phyloP scores from a whole-genome alignment of 176 grass and related monocot genomes.

The Themeda triandra region DNA sequence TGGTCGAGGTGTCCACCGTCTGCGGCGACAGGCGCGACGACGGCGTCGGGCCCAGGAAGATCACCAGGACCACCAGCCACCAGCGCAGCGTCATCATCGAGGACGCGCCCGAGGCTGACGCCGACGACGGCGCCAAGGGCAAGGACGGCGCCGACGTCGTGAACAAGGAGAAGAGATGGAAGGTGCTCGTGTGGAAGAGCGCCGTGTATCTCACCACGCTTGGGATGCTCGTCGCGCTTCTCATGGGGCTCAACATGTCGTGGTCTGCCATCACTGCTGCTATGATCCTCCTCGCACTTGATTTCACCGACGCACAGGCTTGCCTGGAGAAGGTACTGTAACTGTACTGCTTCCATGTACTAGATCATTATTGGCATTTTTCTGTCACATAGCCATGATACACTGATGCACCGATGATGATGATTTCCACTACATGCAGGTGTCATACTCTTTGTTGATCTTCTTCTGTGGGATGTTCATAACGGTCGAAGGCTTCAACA shows the following conservation, averaged over 20 bases:
- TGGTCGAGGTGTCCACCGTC: constrained; percentile 53
- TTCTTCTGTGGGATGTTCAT: constrained; percentile 99
- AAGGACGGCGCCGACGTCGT: constrained; percentile 13
- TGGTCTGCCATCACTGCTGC: constrained; percentile 92
- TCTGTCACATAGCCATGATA: neutral
- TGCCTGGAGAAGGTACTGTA: constrained; percentile 82
- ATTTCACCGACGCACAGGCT: constrained; percentile 87
- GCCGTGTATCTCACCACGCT: constrained; percentile 79
- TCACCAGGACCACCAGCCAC: constrained; percentile 49
- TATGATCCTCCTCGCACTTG: constrained; percentile 76
- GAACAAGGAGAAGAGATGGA: constrained; percentile 51
- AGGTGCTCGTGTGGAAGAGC: constrained; percentile 66
- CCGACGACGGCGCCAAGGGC: constrained; percentile 8
- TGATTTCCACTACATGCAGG: constrained; percentile 44
- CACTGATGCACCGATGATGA: neutral
- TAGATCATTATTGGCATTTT: neutral
- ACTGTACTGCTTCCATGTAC: neutral
- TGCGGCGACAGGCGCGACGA: constrained; percentile 31
- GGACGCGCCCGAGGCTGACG: constrained; percentile 30
- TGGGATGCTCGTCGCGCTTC: constrained; percentile 76
- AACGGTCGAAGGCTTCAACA: constrained; percentile 92
- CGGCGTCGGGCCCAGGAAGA: constrained; percentile 26
- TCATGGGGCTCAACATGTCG: constrained; percentile 95
- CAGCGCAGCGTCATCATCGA: constrained; percentile 49
- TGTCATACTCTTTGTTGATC: constrained; percentile 89